Conservation (phyloP, 768 basidiomycete genomes). For the Strobilomyces dryophilus region DNA sequence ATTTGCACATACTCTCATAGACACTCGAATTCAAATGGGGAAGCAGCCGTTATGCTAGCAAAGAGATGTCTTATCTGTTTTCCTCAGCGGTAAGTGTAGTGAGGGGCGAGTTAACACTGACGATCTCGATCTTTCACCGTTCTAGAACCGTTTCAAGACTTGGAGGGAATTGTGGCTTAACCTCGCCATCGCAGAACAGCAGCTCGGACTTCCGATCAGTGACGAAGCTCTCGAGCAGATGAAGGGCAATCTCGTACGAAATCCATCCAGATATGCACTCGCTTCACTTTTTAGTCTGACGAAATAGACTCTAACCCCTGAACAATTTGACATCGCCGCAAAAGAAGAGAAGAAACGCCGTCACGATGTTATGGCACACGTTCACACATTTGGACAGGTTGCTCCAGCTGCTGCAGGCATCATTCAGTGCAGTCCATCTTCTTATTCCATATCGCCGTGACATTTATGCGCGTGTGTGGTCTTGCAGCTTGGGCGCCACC, state of each 20-base stretch:
- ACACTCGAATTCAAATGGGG: not conserved
- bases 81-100: slow-evolving; percentile 71
- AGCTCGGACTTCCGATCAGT: slow-evolving; percentile 85
- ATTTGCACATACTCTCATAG: not conserved
- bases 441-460: slow-evolving; percentile 2
- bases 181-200: slow-evolving; percentile 93
- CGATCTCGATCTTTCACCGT: not conserved
- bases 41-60: slow-evolving; percentile 93
- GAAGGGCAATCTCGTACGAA: slow-evolving; percentile 77
- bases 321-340: slow-evolving; percentile 90
- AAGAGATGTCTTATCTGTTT: slow-evolving; percentile 97
- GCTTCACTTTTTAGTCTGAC: slow-evolving; percentile 4
- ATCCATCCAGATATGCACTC: not conserved
- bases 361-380: slow-evolving; percentile 99
- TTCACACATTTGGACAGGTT: slow-evolving; percentile 92
- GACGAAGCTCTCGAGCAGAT: slow-evolving; percentile 94
- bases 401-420: slow-evolving; percentile 95
- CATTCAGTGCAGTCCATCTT: slow-evolving; percentile 65
- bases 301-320: slow-evolving; percentile 71
- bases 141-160: slow-evolving; percentile 88
- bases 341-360: slow-evolving; percentile 94
- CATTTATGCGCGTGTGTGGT: slow-evolving; percentile 9
- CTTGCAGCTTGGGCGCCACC: slow-evolving; percentile 81
- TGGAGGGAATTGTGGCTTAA: slow-evolving; percentile 97
- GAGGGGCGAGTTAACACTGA: not conserved